phyloP scores from a whole-genome alignment of 306 rosid genomes.

The Morella rubra region DNA sequence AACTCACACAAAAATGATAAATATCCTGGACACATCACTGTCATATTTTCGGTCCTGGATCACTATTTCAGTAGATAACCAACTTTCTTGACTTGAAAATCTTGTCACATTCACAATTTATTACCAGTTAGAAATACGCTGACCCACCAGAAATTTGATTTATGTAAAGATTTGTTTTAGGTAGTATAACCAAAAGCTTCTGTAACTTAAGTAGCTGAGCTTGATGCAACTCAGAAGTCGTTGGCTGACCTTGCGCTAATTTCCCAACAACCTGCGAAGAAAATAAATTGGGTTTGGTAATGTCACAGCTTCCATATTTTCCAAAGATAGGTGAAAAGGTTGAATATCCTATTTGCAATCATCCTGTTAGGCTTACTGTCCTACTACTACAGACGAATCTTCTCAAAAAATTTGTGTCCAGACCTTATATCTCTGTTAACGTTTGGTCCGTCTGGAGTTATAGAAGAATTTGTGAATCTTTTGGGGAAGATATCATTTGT shows the following conservation, averaged over 20 bases:
- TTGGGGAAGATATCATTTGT: background rate
- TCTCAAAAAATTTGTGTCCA: background rate
- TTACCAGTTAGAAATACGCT: constrained; percentile 49
- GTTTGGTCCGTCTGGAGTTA: background rate
- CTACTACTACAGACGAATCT: background rate
- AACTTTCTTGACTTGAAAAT: constrained; percentile 87
- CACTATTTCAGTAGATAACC: constrained; percentile 68
- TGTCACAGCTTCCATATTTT: background rate
- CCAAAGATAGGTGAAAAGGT: background rate
- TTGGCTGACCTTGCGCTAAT: background rate
- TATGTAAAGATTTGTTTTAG: constrained; percentile 15
- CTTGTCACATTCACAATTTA: constrained; percentile 56
- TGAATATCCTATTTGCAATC: background rate
- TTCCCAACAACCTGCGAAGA: background rate
- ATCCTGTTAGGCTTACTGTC: background rate
- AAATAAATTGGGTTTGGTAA: background rate
- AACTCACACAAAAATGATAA: constrained; percentile 17
- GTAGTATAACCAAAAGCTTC: background rate
- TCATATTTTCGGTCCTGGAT: constrained; percentile 59
- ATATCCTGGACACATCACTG: constrained; percentile 28
- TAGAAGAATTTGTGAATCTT: background rate
- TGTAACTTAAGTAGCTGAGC: constrained; percentile 5
- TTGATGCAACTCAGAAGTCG: constrained; percentile 9
- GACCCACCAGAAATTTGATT: constrained; percentile 54
- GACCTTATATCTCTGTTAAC: background rate